Evolutionary conservation across 495 filamentous ascomycete species (phyloP), one percentile per base, ranked within the genome.

Genomic region (Lophium mytilinum): DNA sequence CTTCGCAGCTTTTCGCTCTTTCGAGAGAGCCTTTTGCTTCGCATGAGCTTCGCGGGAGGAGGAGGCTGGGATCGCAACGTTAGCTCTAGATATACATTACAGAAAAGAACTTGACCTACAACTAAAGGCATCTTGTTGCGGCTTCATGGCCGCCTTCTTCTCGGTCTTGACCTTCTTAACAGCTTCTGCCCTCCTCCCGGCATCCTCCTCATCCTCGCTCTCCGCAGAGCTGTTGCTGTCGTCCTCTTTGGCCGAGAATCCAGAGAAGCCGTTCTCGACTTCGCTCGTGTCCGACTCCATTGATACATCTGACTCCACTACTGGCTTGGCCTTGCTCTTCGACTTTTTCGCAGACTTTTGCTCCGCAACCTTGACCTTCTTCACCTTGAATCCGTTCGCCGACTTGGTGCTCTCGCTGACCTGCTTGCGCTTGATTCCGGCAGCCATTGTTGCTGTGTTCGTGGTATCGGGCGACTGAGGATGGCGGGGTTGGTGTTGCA

Each of bases 1-100:
- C 70, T 96, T 96, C 21, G 86, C 83, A 33, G 87, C 83, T 77
- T 92, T 97, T 63, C 94, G 88, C 68, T 96, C 90, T 66, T 84
- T 84, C 39, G 81, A 83, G 36, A 95, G 78, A 53, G 84, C 87
- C 66, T 90, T 96, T 71, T 99, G 94, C 71, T 96, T 95, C 21
- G 82, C 81, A 68, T 97, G 93, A 14, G 89, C 82, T 75, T 96
- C 92, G 65, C 82, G 83, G 3, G 92, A 95, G 24, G 68, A 73
- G 30, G 50, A 19, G 48, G 37, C 63, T 66, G 49, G 1, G 48
- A 48, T 18, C 7, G 1, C 4, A 12, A 34, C 21, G 43, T 61
- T 57, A 64, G 53, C 18, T 6, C 14, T 43, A 12, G 1, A 37
- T 15, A 18, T 43, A 30, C 10, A 37, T 3, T 19, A 11, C 5